phyloP scores from a whole-genome alignment of 2,329 filamentous ascomycete genomes.

The Aspergillus japonicus region DNA sequence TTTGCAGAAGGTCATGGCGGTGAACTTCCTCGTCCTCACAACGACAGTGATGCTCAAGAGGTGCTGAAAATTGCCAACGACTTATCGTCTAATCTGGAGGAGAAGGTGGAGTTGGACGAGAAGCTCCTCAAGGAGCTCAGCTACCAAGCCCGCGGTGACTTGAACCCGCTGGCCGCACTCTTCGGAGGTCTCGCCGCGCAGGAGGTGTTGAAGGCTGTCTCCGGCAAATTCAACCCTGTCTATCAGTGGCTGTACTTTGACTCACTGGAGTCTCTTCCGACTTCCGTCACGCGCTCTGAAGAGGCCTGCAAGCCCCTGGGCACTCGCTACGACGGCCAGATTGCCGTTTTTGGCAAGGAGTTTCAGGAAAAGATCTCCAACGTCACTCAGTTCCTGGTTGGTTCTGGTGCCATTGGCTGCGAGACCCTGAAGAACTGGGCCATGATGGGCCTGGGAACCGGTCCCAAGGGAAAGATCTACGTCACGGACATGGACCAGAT shows the following conservation, averaged over 20 bases:
- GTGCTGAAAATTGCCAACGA: conserved; percentile 72
- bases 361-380: conserved; percentile 94
- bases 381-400: conserved; percentile 88
- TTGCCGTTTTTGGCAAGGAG: conserved; percentile 90
- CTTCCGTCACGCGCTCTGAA: conserved; percentile 70
- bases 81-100: conserved; percentile 64
- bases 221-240: conserved; percentile 95
- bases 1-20: conserved; percentile 72
- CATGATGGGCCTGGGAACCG: conserved; percentile 91
- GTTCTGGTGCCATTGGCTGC: conserved; percentile 94
- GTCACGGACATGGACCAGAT: conserved; percentile 99
- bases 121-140: conserved; percentile 90
- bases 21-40: conserved; percentile 76
- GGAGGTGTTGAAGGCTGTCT: conserved; percentile 94
- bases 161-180: conserved; percentile 89
- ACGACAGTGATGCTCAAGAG: conserved; percentile 77
- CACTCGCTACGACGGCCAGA: conserved; percentile 92
- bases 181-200: conserved; percentile 93
- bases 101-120: conserved; percentile 81
- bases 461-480: conserved; percentile 81
- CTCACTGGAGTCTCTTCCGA: conserved; percentile 90
- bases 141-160: conserved; percentile 88
- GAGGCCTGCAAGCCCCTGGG: conserved; percentile 83
- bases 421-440: conserved; percentile 99
- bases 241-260: conserved; percentile 97